Evolutionary conservation across 106 monocot species (phyloP), one percentile per base, ranked within the genome.

Genomic region (Apostasia shenzhenica): DNA sequence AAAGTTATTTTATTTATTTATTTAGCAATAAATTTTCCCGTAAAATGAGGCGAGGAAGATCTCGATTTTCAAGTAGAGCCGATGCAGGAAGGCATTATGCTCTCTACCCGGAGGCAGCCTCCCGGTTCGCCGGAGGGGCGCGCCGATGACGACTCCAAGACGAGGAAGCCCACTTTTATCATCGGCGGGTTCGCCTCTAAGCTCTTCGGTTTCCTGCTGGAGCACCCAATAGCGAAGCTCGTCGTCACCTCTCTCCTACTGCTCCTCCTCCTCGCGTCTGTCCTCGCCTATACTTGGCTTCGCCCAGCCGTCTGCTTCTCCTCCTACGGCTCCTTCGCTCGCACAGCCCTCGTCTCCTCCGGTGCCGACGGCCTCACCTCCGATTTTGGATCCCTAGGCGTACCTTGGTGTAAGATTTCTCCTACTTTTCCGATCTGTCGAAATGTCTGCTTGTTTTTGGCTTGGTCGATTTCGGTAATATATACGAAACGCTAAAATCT

Each of bases 361-460:
- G 13, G 53, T 14, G 54, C 3, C 12, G 40, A 54, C 11, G 53
- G 41, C 37, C 53, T 53, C 11, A 8, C 67, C 67, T 68, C 48
- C 54, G 48, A 68, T 51, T 68, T 68, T 53, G 67, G 67, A 51
- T 68, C 42, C 67, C 67, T 68, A 10, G 67, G 67, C 51, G 38
- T 68, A 6, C 67, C 67, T 54, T 68, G 67, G 67, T 68, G 67
- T 68, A 68, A 54, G 41, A 65, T 3, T 63, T 63, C 5, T 14
- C 6, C 48, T 45, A 3, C 26, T 7, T 37, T 65, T 47, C 48
- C 8, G 48, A 65, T 65, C 26, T 4, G 48, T 26, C 3, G 3
- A 63, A 60, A 63, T 9, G 41, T 1, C 1, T 63, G 46, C 2
- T 3, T 1, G 42, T 41, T 41, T 42, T 57, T 43, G 4, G 26